Conservation (phyloP, 108 stramenopile species). For the Fragilariopsis cylindrus region DNA sequence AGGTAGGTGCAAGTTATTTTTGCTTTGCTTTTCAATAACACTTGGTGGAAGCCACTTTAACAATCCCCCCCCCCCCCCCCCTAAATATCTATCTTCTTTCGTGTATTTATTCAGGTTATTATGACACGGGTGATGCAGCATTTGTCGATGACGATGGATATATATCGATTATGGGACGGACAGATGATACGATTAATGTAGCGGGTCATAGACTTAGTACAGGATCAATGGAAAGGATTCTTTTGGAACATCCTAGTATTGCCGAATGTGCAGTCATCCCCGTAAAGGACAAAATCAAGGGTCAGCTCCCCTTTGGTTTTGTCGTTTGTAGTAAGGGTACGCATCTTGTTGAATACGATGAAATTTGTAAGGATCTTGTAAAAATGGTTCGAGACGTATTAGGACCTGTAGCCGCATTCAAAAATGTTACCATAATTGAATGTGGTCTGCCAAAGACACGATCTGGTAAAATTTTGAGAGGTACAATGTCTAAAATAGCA, state of each 20-base stretch:
- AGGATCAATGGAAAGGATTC: conserved; percentile 72
- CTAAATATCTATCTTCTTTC: too few relatives aligned
- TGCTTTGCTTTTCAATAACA: too few relatives aligned
- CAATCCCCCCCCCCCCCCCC: too few relatives aligned
- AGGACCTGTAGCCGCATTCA: conserved; percentile 67
- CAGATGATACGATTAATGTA: conserved; percentile 77
- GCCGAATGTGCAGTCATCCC: conserved; percentile 77
- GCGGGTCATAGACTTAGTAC: conserved; percentile 74
- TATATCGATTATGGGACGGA: conserved; percentile 70
- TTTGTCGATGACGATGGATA: conserved; percentile 76
- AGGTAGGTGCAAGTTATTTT: too few relatives aligned
- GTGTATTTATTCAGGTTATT: conserved; percentile 44
- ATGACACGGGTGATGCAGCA: conserved; percentile 70
- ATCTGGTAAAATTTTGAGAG: conserved; percentile 71
- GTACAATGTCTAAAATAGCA: conserved; percentile 68
- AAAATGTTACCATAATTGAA: conserved; percentile 52
- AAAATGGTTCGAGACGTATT: conserved; percentile 56
- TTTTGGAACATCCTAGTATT: conserved; percentile 54
- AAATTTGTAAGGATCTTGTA: conserved; percentile 52
- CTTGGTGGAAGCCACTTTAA: too few relatives aligned
- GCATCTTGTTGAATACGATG: conserved; percentile 24
- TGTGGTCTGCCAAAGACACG: conserved; percentile 76
- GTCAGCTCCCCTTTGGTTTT: conserved; percentile 69
- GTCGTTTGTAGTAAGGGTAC: conserved; percentile 48
- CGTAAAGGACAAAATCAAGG: conserved; percentile 63